Conservation (phyloP, 805 yeast species). For the Wickerhamiella slavikovae region DNA sequence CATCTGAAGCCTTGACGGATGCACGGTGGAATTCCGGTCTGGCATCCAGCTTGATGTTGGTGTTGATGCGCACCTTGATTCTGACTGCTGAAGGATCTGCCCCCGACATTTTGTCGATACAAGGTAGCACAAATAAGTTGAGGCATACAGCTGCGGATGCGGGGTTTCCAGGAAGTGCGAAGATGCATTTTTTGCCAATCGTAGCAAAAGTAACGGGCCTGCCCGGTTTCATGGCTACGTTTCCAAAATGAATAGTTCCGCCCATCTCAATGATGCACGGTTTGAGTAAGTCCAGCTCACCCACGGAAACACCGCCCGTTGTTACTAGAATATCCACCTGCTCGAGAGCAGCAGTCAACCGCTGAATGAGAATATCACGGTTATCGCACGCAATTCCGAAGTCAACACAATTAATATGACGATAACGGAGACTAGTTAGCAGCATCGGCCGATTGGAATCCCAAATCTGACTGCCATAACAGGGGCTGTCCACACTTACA, state of each 20-base stretch:
- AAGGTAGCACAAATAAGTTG: constrained; percentile 28
- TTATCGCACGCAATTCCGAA: constrained; percentile 29
- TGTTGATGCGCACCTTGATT: constrained; percentile 19
- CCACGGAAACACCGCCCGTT: constrained; percentile 42
- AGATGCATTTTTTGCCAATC: constrained; percentile 18
- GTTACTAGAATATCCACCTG: constrained; percentile 26
- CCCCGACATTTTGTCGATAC: constrained; percentile 23
- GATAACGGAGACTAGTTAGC: constrained; percentile 17
- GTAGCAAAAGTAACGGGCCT: constrained; percentile 40
- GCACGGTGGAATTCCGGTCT: constrained; percentile 35
- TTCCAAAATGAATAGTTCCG: constrained; percentile 30
- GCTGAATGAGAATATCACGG: constrained; percentile 12
- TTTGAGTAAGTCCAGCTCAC: constrained; percentile 30
- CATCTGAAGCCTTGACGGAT: constrained; percentile 13
- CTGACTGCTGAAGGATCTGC: constrained; percentile 12
- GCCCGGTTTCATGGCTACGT: constrained; percentile 41
- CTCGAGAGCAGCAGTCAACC: constrained; percentile 14
- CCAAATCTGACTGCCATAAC: constrained; percentile 25
- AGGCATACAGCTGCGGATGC: constrained; percentile 31
- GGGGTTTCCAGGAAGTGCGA: constrained; percentile 38
- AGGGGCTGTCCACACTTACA: constrained; percentile 16
- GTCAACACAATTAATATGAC: constrained; percentile 24
- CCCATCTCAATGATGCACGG: constrained; percentile 26
- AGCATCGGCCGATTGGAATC: constrained; percentile 32
- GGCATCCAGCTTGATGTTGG: constrained; percentile 23